Conservation (phyloP, 768 basidiomycete species). For the Lentinula detonsa region DNA sequence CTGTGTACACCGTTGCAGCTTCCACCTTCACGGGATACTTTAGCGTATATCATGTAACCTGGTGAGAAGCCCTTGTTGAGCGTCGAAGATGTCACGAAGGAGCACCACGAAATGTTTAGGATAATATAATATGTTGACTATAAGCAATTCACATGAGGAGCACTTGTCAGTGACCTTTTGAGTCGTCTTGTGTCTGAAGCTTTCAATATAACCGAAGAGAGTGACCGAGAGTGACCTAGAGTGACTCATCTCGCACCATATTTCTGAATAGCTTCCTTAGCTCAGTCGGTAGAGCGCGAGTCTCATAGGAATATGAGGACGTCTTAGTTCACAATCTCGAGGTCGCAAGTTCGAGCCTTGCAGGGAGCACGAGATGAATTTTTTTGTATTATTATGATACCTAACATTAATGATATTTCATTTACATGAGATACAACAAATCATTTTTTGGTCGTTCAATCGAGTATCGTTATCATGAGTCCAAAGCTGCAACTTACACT, state of each 20-base stretch:
- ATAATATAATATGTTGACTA: background rate
- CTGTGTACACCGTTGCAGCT: background rate
- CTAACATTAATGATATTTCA: too few species aligned
- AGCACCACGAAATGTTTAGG: background rate
- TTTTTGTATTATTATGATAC: background rate
- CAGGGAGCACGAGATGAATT: background rate
- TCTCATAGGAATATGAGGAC: background rate
- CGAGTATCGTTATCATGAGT: background rate
- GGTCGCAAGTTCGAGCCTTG: background rate
- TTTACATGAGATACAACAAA: background rate
- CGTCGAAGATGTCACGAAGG: background rate
- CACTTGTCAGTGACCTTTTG: too few species aligned
- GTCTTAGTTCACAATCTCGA: background rate
- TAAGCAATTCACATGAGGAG: background rate
- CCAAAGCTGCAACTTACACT: background rate
- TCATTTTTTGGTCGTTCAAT: background rate
- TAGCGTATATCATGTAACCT: background rate
- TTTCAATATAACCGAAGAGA: too few species aligned
- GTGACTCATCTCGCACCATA: too few species aligned
- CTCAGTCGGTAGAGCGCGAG: slow-evolving; percentile 4
- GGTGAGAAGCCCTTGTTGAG: background rate
- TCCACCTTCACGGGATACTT: background rate
- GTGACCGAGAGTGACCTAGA: too few species aligned
- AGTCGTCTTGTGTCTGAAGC: too few species aligned
- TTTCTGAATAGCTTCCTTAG: background rate